Evolutionary conservation across 495 filamentous ascomycete genomes (phyloP).

Genomic region (Patellaria atrata): DNA sequence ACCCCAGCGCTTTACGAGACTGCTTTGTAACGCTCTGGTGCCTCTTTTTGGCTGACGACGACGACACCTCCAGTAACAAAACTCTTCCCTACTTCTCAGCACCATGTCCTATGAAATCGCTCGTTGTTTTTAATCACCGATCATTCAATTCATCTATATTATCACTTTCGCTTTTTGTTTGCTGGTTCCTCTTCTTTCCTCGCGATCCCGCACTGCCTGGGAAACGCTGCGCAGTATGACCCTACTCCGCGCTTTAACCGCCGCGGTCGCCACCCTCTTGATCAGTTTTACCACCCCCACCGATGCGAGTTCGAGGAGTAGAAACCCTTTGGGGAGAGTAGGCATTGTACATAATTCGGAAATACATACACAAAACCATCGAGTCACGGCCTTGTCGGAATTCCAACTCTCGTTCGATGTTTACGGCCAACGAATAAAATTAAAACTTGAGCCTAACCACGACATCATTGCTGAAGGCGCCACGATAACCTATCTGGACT

Average conservation of each 20-base stretch:
- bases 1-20: too few species aligned
- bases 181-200: too few species aligned
- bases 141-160: too few species aligned
- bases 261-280: slow-evolving; percentile 9
- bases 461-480: slow-evolving; percentile 73
- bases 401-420: slow-evolving; percentile 76
- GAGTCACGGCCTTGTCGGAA: slow-evolving; percentile 59
- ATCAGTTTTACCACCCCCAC: slow-evolving; percentile 3
- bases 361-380: slow-evolving; percentile 65
- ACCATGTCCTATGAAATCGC: too few species aligned
- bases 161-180: too few species aligned
- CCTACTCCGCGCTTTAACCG: not conserved
- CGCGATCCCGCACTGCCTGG: too few species aligned
- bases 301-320: slow-evolving; percentile 54
- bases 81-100: too few species aligned
- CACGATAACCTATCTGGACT: slow-evolving; percentile 51
- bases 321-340: slow-evolving; percentile 62
- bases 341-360: slow-evolving; percentile 57
- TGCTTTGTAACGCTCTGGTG: too few species aligned
- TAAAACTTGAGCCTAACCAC: slow-evolving; percentile 80
- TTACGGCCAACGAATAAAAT: slow-evolving; percentile 52
- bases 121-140: too few species aligned
- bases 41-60: too few species aligned
- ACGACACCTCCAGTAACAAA: too few species aligned
- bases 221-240: too few species aligned